Conservation (phyloP, 2,329 filamentous ascomycete species). For the Penicillium sp. region DNA sequence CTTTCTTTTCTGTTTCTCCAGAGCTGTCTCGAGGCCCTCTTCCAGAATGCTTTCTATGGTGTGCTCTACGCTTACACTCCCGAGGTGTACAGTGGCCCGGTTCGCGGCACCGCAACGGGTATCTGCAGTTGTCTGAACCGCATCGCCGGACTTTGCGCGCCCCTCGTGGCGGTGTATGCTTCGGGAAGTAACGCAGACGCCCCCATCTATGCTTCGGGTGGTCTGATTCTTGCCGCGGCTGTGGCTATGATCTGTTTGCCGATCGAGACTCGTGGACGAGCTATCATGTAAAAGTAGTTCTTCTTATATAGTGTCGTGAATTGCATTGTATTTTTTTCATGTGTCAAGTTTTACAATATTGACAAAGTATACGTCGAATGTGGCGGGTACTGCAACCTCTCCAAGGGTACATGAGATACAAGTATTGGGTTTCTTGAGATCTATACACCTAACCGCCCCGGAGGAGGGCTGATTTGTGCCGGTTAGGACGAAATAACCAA, state of each 20-base stretch:
- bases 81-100: slow-evolving; percentile 52
- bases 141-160: slow-evolving; percentile 41
- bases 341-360: too few species aligned
- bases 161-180: slow-evolving; percentile 41
- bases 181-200: slow-evolving; percentile 34
- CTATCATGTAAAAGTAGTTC: too few species aligned
- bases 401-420: too few species aligned
- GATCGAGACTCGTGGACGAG: slow-evolving; percentile 41
- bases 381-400: too few species aligned
- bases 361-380: too few species aligned
- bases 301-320: too few species aligned
- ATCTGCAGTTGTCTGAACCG: slow-evolving; percentile 43
- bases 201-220: slow-evolving; percentile 43
- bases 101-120: slow-evolving; percentile 51
- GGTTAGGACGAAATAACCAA: too few species aligned
- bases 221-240: slow-evolving; percentile 41
- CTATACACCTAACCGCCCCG: too few species aligned
- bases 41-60: slow-evolving; percentile 53
- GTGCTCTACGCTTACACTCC: slow-evolving; percentile 55
- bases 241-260: slow-evolving; percentile 42
- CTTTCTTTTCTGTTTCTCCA: too few species aligned
- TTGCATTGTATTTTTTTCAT: too few species aligned
- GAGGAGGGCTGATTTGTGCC: too few species aligned
- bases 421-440: too few species aligned
- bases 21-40: slow-evolving; percentile 49